A percentile compares a stretch with the other conserved stretches of the same genome.
These are phyloP conservation scores for Zhuliangozyma blackwelliae DNA, from an alignment of 1,139 yeast species.

Conservation along the genomic window DNA sequence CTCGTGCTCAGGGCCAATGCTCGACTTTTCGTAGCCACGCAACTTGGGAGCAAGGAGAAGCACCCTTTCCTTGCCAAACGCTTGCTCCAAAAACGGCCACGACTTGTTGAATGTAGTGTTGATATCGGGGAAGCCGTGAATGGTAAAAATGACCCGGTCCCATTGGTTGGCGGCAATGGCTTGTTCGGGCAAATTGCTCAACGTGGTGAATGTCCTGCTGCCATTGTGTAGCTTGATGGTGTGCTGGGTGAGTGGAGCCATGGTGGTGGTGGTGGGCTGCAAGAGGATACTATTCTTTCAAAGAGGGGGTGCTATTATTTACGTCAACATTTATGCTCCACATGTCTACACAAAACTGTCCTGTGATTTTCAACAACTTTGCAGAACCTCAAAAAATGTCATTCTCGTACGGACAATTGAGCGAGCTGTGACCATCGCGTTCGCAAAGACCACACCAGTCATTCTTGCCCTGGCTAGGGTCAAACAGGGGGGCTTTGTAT, in stretches of 20 bases:
- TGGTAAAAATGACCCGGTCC: slow-evolving; percentile 25
- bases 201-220: slow-evolving; percentile 22
- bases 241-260: slow-evolving; percentile 3
- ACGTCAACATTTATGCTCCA: too few relatives aligned
- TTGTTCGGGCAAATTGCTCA: slow-evolving; percentile 16
- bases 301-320: too few relatives aligned
- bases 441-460: slow-evolving; percentile 95
- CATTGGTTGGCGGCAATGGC: slow-evolving; percentile 19
- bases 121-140: slow-evolving; percentile 46
- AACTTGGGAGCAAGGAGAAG: slow-evolving; percentile 35
- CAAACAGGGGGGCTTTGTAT: slow-evolving; percentile 47
- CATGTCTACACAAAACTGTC: too few relatives aligned
- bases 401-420: slow-evolving; percentile 82
- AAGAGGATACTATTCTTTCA: too few relatives aligned
- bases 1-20: slow-evolving; percentile 23
- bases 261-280: background rate
- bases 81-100: slow-evolving; percentile 19
- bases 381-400: slow-evolving; percentile 22
- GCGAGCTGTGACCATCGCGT: slow-evolving; percentile 78
- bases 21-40: slow-evolving; percentile 39
- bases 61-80: slow-evolving; percentile 17
- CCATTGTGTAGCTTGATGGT: slow-evolving; percentile 19
- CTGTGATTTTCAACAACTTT: too few relatives aligned
- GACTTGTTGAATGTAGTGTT: slow-evolving; percentile 26
- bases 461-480: slow-evolving; percentile 69